These are phyloP conservation scores for Dichotomocladium elegans DNA, from an alignment of 371 early-diverging fungal genomes.

Conservation along the genomic window DNA sequence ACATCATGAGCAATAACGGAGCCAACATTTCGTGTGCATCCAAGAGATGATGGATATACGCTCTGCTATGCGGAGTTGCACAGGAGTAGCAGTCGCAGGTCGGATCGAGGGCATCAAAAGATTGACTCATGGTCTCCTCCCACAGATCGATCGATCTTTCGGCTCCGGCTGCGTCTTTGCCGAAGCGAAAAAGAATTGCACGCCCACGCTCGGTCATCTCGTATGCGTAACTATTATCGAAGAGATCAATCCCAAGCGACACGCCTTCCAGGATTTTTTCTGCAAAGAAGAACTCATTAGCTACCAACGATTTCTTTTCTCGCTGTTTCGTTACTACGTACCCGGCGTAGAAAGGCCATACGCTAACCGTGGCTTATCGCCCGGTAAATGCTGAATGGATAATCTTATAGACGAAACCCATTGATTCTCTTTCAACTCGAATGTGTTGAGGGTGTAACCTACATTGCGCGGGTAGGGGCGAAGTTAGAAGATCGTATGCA, in stretches of 20 bases:
- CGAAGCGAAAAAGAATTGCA: conserved; percentile 40
- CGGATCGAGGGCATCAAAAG: conserved; percentile 57
- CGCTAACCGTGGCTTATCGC: conserved; percentile 41
- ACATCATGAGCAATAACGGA: conserved; percentile 70
- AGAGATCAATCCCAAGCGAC: conserved; percentile 65
- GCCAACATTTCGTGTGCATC: conserved; percentile 80
- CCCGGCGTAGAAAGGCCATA: conserved; percentile 47
- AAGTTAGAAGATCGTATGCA: no score
- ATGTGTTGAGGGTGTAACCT: conserved; percentile 43
- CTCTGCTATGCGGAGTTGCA: conserved; percentile 60
- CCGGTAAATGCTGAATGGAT: conserved; percentile 36
- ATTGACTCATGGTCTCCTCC: conserved; percentile 44
- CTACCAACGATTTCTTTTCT: no score
- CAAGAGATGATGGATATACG: conserved; percentile 75
- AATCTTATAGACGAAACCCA: conserved; percentile 15
- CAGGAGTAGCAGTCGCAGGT: conserved; percentile 70
- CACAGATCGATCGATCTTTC: conserved; percentile 48
- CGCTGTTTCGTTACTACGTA: background rate
- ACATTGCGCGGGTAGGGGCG: background rate
- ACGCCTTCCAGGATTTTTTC: conserved; percentile 64
- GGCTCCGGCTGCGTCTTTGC: conserved; percentile 4
- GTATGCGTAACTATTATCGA: conserved; percentile 60
- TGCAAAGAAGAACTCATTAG: no score
- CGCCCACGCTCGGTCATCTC: conserved; percentile 42
- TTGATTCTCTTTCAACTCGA: conserved; percentile 20